Base-by-base conservation (phyloP, 2,329 filamentous ascomycete species). In the Stachybotrys chartarum region DNA sequence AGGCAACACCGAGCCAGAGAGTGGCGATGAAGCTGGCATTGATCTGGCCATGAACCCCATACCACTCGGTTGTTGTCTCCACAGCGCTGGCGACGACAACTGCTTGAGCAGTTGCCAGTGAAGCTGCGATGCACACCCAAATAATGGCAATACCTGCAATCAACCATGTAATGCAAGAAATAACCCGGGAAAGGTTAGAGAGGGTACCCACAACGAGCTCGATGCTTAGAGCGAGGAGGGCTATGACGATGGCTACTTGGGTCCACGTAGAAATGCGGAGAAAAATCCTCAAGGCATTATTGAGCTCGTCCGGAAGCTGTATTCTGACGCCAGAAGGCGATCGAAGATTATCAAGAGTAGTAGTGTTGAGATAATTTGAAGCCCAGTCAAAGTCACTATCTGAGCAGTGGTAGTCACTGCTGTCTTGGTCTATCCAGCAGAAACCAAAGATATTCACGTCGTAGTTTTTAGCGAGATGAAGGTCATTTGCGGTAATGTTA, bases 1-100 rank as follows among this genome's bases (percentile, higher is more conserved):
- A 91, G 31, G 83, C 88, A 45, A 87, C 86, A 48, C 86, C 86
- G 57, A 97, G 78, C 90, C 92, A 97, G 64, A 88, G 83, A 18
- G 85, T 75, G 42, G 80, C 80, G 54, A 94, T 84, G 75, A 88
- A 93, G 57, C 78, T 75, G 32, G 70, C 82, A 74, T 91, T 88
- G 68, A 95, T 74, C 52, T 69, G 72, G 52, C 84, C 83, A 6
- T 81, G 71, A 62, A 93, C 86, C 58, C 87, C 84, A 71, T 94
- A 96, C 52, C 80, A 75, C 63, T 87, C 81, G 58, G 90, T 80
- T 1, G 83, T 80, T 30, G 77, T 73, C 57, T 71, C 60, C 12
- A 71, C 60, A 35, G 65, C 60, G 18, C 48, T 30, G 8, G 31
- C 48, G 30, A 50, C 48, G 24, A 50, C 30, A 30, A 31, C 48